Base-by-base conservation (phyloP, 2,329 filamentous ascomycete genomes). In the Cercospora sojina region DNA sequence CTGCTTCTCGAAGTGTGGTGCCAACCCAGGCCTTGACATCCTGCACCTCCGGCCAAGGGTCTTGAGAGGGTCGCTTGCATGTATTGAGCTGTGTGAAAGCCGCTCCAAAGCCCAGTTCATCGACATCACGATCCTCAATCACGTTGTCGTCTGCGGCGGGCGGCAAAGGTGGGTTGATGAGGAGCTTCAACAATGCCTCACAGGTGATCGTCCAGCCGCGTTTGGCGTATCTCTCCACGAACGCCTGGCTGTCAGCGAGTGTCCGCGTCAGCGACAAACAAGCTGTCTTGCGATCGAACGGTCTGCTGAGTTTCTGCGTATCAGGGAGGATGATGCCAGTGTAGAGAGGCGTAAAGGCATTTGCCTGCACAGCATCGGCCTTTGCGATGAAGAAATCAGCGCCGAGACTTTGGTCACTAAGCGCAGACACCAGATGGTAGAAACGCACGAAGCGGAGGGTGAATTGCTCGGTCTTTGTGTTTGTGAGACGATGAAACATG, bases 31-130 rank as follows among this genome's bases (percentile, higher is more conserved):
- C 79, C 77, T 90, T 90, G 62, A 92, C 91, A 63, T 93, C 89
- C 5, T 87, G 85, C 13, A 97, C 88, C 68, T 97, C 91, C 0
- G 93, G 90, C 83, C 93, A 98, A 20, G 93, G 90, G 77, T 98
- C 95, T 60, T 84, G 85, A 1, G 86, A 81, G 3, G 87, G 83
- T 66, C 88, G 88, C 77, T 90, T 92, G 82, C 94, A 95, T 0
- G 94, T 97, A 81, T 94, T 96, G 69, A 99, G 86, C 32, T 91
- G 90, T 0, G 95, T 98, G 80, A 96, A 99, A 8, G 93, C 94
- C 70, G 97, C 89, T 27, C 95, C 95, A 75, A 99, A 99, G 29
- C 92, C 90, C 71, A 97, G 88, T 77, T 99, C 95, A 74, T 99
- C 95, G 27, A 97, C 91, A 74, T 98, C 94, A 3, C 92, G 89